A percentile compares a stretch with the other conserved stretches of the same genome.
Evolutionary conservation across 2,329 filamentous ascomycete species (phyloP).

Genomic region (Blastomyces gilchristii): DNA sequence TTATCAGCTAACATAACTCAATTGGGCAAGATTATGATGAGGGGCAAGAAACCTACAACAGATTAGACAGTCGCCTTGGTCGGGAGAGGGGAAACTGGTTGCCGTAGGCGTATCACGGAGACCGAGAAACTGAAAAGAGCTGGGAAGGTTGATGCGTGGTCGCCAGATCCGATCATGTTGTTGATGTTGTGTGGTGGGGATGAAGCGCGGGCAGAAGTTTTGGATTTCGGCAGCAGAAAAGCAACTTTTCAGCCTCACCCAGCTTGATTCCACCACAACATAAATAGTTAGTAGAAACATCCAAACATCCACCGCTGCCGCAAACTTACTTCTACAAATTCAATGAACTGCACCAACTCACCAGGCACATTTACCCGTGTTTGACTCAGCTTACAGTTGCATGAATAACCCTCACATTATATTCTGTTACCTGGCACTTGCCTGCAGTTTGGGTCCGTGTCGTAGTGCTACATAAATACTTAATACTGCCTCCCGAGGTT

Average conservation of each 20-base stretch:
- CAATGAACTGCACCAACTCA: neutral
- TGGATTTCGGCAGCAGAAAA: too few relatives aligned
- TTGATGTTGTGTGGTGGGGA: constrained; percentile 2
- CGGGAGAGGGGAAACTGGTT: neutral
- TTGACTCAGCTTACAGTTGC: neutral
- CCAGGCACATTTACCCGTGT: neutral
- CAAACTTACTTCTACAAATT: neutral
- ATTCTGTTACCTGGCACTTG: neutral
- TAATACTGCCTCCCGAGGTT: neutral
- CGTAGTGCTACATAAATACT: too few relatives aligned
- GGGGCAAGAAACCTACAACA: neutral
- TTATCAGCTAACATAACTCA: neutral
- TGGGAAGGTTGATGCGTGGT: neutral
- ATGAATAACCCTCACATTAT: neutral
- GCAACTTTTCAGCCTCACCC: neutral
- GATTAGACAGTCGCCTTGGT: neutral
- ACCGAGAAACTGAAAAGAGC: neutral
- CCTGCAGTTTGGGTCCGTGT: neutral
- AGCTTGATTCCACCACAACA: neutral
- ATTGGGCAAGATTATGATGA: neutral
- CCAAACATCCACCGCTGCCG: neutral
- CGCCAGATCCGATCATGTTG: neutral
- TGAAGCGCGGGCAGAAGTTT: neutral
- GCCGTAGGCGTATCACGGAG: neutral
- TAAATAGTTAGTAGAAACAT: neutral